Conservation (phyloP, 495 filamentous ascomycete species). For the Penicillium flavigenum region DNA sequence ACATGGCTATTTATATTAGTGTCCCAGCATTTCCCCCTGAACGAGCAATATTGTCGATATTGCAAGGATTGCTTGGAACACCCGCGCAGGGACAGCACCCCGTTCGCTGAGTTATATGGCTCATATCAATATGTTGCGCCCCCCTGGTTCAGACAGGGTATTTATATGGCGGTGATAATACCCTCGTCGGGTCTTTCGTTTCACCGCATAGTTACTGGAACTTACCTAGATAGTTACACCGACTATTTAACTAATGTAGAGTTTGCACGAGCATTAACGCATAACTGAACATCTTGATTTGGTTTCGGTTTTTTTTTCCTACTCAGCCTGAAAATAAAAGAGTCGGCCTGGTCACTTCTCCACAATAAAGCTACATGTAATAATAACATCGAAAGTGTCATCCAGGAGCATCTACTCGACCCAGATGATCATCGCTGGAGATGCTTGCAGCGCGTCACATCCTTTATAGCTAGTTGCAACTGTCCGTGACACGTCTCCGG, state of each 20-base stretch:
- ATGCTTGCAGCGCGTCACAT: background rate
- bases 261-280: background rate
- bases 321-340: too few species aligned
- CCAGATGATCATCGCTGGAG: background rate
- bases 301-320: background rate
- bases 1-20: background rate
- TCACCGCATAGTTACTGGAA: background rate
- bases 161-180: background rate
- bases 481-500: background rate
- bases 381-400: background rate
- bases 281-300: background rate
- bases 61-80: background rate
- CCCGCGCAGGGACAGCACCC: background rate
- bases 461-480: background rate
- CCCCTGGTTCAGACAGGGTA: background rate
- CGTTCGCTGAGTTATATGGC: slow-evolving; percentile 11
- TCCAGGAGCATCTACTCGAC: background rate
- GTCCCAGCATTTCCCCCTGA: background rate
- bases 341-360: too few species aligned
- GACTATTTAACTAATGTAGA: background rate
- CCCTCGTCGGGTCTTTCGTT: background rate
- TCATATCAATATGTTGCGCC: background rate
- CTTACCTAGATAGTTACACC: background rate
- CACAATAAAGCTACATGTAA: too few species aligned
- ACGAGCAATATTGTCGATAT: background rate